Conservation (phyloP, 164 flowering plant species). For the Berberis thunbergii region DNA sequence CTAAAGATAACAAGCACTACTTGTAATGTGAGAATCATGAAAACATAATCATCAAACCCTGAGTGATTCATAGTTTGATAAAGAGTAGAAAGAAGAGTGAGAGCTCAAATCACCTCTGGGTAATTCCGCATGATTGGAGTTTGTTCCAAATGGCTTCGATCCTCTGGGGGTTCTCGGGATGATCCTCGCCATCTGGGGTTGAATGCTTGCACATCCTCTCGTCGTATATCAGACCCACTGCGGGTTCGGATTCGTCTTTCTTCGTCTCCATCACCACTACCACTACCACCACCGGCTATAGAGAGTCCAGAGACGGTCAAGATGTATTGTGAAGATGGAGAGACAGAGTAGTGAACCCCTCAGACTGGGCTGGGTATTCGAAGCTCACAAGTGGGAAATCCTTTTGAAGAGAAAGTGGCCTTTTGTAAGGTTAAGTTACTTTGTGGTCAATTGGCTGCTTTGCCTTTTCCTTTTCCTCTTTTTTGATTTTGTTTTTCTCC, state of each 20-base stretch:
- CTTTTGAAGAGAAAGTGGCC: too few relatives aligned
- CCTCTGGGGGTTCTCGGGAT: constrained; percentile 77
- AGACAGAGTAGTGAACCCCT: too few relatives aligned
- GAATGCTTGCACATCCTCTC: constrained; percentile 80
- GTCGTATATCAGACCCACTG: constrained; percentile 72
- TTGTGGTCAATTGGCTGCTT: too few relatives aligned
- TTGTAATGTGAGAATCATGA: not conserved
- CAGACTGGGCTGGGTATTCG: too few relatives aligned
- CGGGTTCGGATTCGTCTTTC: constrained; percentile 3
- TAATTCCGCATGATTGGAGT: constrained; percentile 49
- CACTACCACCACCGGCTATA: too few relatives aligned
- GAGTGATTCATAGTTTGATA: not conserved
- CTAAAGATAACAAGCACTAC: constrained; percentile 6
- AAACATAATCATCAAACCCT: not conserved
- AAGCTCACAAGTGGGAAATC: too few relatives aligned
- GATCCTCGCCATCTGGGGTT: constrained; percentile 42
- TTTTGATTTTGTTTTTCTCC: too few relatives aligned
- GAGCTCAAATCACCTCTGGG: constrained; percentile 38
- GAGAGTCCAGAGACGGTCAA: too few relatives aligned
- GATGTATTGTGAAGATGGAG: too few relatives aligned
- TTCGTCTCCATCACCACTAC: too few relatives aligned
- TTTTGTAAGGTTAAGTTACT: too few relatives aligned
- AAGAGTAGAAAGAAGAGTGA: not conserved
- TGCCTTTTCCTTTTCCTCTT: too few relatives aligned
- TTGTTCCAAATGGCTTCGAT: constrained; percentile 61